Percentiles rank a stretch among this genome's conserved stretches.
Evolutionary conservation across 2,329 filamentous ascomycete genomes (phyloP).

Genomic region (Neoscytalidium dimidiatum): DNA sequence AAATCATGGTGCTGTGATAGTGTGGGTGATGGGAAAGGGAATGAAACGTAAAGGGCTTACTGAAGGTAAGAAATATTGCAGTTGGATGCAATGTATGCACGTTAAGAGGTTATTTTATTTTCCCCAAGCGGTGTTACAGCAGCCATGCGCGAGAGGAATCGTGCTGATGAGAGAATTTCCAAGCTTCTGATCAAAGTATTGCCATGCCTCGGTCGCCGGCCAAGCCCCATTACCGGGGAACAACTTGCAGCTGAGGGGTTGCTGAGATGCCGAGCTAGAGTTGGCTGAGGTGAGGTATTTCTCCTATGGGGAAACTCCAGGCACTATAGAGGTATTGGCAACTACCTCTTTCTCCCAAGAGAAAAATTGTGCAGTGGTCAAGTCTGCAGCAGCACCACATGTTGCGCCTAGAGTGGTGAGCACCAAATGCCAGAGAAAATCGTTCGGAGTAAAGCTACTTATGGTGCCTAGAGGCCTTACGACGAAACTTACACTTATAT

Average conservation of each 20-base stretch:
- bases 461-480: not conserved
- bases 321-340: not conserved
- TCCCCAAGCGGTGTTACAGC: slow-evolving; percentile 35
- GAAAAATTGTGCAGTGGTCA: not conserved
- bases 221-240: slow-evolving; percentile 49
- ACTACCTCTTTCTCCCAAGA: not conserved
- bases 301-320: not conserved
- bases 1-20: slow-evolving; percentile 43
- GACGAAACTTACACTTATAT: not conserved
- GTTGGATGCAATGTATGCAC: slow-evolving; percentile 26
- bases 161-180: slow-evolving; percentile 47
- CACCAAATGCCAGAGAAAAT: not conserved
- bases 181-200: slow-evolving; percentile 47
- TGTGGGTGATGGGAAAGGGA: slow-evolving; percentile 26
- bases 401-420: not conserved
- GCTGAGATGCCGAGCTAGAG: not conserved
- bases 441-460: not conserved
- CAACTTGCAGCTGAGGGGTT: slow-evolving; percentile 45
- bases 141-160: slow-evolving; percentile 41
- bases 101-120: slow-evolving; percentile 29
- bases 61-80: slow-evolving; percentile 33
- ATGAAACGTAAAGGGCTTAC: slow-evolving; percentile 34
- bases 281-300: not conserved
- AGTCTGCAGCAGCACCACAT: not conserved
- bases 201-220: slow-evolving; percentile 52